Evolutionary conservation across 768 basidiomycete species (phyloP).

Genomic region (Lentinula sp.): DNA sequence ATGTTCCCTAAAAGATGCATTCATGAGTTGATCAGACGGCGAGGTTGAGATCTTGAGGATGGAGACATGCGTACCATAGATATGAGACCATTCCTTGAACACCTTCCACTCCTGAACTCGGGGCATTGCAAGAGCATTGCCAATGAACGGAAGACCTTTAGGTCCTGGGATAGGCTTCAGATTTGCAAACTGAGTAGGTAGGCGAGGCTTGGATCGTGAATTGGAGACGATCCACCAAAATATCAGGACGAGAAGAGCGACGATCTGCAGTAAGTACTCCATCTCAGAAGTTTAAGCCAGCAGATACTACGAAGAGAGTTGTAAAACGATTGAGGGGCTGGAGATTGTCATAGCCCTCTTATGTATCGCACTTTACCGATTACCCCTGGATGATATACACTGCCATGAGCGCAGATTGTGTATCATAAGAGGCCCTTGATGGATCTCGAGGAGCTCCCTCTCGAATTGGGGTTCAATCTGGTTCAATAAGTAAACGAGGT

Average conservation of each 20-base stretch:
- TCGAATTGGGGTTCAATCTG: too few species aligned
- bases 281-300: not conserved
- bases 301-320: too few species aligned
- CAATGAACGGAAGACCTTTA: constrained; percentile 21
- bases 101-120: constrained; percentile 20
- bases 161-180: constrained; percentile 20
- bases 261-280: not conserved
- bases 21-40: not conserved
- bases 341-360: too few species aligned
- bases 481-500: too few species aligned
- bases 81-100: constrained; percentile 23
- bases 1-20: not conserved
- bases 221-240: not conserved
- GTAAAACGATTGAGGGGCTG: too few species aligned
- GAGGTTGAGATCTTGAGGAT: not conserved
- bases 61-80: constrained; percentile 20
- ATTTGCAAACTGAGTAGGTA: not conserved
- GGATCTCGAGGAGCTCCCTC: too few species aligned
- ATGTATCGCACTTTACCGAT: too few species aligned
- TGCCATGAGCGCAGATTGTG: too few species aligned
- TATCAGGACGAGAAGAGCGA: not conserved
- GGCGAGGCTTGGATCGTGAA: not conserved
- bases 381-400: too few species aligned
- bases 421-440: too few species aligned
- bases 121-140: constrained; percentile 22